Evolutionary conservation across 1,139 yeast genomes (phyloP), one percentile per base, ranked within the genome.

Genomic region (Pichia sp.): DNA sequence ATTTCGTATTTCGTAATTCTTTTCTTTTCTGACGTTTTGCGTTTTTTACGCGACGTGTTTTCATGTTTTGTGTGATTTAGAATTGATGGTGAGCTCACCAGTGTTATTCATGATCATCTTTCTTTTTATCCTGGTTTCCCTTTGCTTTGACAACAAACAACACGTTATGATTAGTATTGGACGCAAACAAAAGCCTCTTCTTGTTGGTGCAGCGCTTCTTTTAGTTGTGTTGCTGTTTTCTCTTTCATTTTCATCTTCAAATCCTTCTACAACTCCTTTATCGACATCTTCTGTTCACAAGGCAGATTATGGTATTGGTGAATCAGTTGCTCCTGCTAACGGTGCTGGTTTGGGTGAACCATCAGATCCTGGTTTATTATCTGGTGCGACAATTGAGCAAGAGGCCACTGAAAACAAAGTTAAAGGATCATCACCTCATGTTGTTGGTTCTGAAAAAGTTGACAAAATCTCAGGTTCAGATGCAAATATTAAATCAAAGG

Each of bases 351-450:
- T 47, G 19, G 34, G 42, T n/a, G 52, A 25, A 19, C 27, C 25
- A 6, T 25, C 18, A 11, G 48, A 48, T n/a, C 7, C 44, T 11
- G 47, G 41, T 31, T 44, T 57, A 6, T 50, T 57, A 7, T 54
- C 60, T 1, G 60, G 55, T 43, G 60, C 60, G 18, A 48, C 45
- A 19, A 57, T 57, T 34, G 56, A 57, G 4, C 58, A 57, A 42
- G 57, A 51, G 13, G 47, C 49, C 3, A 50, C 55, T 4, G 56
- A 50, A 34, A 53, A 42, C 8, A 45, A 51, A 13, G 48, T 39
- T 25, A 50, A 50, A 27, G n/a, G n/a, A 19, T 29, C 44, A 6
- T 39, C 48, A 11, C 43, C 46, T 11, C 22, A 33, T 39, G 47
- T 31, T 33, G 39, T 42, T 16, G 49, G 46, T 29, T 18, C 43